Conservation (phyloP, 345 rosid genomes). For the Arabidopsis arenosa region DNA sequence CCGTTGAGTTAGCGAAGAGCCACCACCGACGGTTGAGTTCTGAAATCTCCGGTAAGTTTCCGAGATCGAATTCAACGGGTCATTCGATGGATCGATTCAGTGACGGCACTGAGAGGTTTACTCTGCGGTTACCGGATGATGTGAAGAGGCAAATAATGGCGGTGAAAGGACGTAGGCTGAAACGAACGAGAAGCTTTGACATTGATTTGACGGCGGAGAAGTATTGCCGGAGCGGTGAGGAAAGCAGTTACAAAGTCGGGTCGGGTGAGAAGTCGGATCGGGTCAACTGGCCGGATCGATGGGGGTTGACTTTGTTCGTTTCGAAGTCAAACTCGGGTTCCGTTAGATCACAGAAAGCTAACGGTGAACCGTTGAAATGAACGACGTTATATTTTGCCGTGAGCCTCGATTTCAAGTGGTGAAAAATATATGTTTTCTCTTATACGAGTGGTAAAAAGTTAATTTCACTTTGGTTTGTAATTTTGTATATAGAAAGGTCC, state of each 20-base stretch:
- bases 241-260: constrained; percentile 24
- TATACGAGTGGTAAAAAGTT: not conserved
- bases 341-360: constrained; percentile 31
- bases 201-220: constrained; percentile 34
- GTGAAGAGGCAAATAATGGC: constrained; percentile 42
- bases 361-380: constrained; percentile 34
- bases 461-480: not conserved
- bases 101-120: constrained; percentile 48
- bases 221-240: constrained; percentile 6
- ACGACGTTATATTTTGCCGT: constrained; percentile 15
- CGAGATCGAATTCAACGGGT: constrained; percentile 63
- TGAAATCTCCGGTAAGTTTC: constrained; percentile 43
- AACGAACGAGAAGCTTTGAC: constrained; percentile 54
- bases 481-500: not conserved
- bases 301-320: constrained; percentile 41
- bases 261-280: constrained; percentile 24
- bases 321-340: constrained; percentile 27
- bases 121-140: constrained; percentile 62
- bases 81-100: constrained; percentile 52
- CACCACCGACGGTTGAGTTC: constrained; percentile 20
- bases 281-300: constrained; percentile 36
- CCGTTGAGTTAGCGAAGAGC: constrained; percentile 1
- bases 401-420: not conserved
- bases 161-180: constrained; percentile 42
- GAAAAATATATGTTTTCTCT: not conserved